Conservation (phyloP, 108 stramenopile genomes). For the Stephanodiscus minutulus region DNA sequence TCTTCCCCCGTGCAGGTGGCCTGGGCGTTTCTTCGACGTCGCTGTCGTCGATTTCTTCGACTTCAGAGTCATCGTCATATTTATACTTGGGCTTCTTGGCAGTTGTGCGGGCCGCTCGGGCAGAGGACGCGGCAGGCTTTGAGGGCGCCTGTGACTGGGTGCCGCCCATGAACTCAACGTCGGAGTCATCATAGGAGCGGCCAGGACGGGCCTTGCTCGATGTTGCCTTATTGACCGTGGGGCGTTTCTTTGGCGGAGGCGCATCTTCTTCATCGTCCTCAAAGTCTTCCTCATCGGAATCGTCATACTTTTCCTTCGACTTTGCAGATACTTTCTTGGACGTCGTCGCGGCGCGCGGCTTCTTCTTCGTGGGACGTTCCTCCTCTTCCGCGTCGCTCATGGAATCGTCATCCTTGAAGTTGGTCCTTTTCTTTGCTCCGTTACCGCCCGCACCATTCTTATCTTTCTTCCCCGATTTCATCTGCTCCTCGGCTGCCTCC, state of each 20-base stretch:
- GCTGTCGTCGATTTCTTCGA: conserved; percentile 17
- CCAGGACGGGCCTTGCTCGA: conserved; percentile 17
- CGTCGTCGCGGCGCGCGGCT: conserved; percentile 19
- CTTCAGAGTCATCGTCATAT: conserved; percentile 32
- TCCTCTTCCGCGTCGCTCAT: conserved; percentile 26
- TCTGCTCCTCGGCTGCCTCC: conserved; percentile 29
- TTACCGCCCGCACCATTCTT: neutral
- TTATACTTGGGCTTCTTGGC: conserved; percentile 40
- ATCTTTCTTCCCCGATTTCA: conserved; percentile 24
- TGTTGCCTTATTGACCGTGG: conserved; percentile 14
- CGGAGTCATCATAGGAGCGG: conserved; percentile 29
- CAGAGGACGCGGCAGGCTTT: conserved; percentile 12
- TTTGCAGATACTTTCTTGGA: conserved; percentile 23
- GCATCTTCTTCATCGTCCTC: conserved; percentile 26
- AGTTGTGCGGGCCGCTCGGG: conserved; percentile 26
- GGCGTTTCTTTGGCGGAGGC: conserved; percentile 35
- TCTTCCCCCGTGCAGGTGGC: conserved; percentile 5
- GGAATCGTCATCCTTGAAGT: conserved; percentile 22
- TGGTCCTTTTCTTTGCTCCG: conserved; percentile 12
- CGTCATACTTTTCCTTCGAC: conserved; percentile 14
- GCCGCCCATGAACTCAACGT: conserved; percentile 25
- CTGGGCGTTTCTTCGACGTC: conserved; percentile 11
- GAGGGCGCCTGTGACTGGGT: conserved; percentile 10
- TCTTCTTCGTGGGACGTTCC: conserved; percentile 10
- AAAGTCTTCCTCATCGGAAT: conserved; percentile 26